Conservation (phyloP, 75 land plant genomes). For the Cupressus sempervirens region DNA sequence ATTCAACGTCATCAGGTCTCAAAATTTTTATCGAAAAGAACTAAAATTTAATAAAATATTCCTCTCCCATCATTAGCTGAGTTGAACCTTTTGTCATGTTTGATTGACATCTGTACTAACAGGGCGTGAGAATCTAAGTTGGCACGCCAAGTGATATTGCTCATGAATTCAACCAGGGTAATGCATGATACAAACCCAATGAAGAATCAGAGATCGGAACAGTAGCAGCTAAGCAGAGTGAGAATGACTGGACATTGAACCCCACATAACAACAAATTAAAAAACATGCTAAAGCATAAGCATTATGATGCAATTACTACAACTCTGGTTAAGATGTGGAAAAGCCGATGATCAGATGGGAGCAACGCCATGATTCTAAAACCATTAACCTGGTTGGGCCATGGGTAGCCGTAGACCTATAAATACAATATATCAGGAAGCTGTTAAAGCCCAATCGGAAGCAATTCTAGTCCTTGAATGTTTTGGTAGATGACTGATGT, state of each 20-base stretch:
- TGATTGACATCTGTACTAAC: background rate
- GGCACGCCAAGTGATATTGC: background rate
- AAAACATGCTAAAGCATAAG: background rate
- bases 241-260: background rate
- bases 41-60: no score
- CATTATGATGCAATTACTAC: background rate
- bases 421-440: background rate
- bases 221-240: background rate
- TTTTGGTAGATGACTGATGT: background rate
- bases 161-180: background rate
- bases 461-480: background rate
- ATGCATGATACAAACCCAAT: background rate
- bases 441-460: background rate
- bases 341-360: background rate
- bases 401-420: background rate
- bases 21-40: background rate
- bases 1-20: background rate
- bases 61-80: no score
- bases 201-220: background rate
- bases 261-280: background rate
- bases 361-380: background rate
- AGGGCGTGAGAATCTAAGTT: background rate
- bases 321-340: background rate
- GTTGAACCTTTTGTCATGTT: no score
- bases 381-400: background rate